Evolutionary conservation across 2,329 filamentous ascomycete genomes (phyloP), one percentile per base, ranked within the genome.

Genomic region (Aureobasidium musti): DNA sequence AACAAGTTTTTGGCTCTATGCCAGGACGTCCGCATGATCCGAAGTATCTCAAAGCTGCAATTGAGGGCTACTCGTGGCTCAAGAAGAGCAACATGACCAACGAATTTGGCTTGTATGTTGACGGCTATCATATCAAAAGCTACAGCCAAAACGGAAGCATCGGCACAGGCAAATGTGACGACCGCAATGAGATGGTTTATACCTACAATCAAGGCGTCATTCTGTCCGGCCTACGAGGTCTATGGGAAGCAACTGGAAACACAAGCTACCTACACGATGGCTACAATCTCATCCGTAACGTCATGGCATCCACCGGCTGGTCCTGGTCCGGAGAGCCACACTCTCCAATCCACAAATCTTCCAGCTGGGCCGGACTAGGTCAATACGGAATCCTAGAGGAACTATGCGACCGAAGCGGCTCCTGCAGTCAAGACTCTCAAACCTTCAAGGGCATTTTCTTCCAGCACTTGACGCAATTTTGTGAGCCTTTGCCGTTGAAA

Each of bases 391-490:
- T 97, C 23, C 78, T 98, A 30, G 91, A 96, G 74, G 93, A 97
- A 45, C 76, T 82, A 26, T 97, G 94, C 74, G 94, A 98, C 75
- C 85, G 87, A 2, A 80, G 79, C 21, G 91, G 86, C 3, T 83
- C 80, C 49, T 97, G 93, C 76, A 92, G 87, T 21, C 92, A 97
- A 75, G 86, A 98, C 72, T 85, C 84, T 0, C 93, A 97, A 73
- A 92, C 91, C 0, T 97, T 97, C 85, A 98, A 97, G 77, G 91
- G 91, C 33, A 94, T 97, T 66, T 97, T 93, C 81, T 96, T 97
- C 79, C 91, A 96, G 74, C 94, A 97, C 74, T 81, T 97, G 2
- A 84, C 87, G 0, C 79, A 86, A 0, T 97, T 97, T 75, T 97
- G 94, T 76, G 82, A 84, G 5, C 84, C 87, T 0, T 77, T 96